phyloP scores from a whole-genome alignment of 805 yeast genomes.

The Kregervanrija fluxuum region DNA sequence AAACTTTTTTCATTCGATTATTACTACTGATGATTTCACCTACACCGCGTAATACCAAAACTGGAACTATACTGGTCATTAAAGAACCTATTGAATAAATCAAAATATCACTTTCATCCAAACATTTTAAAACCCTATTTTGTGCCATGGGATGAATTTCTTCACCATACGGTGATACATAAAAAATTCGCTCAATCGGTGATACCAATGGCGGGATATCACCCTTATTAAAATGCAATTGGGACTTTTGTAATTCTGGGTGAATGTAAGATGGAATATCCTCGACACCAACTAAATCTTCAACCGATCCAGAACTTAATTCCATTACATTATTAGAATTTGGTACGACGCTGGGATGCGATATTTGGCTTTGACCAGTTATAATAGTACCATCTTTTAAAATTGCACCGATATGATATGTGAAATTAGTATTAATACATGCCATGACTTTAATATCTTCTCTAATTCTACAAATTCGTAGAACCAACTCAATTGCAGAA shows the following conservation, averaged over 20 bases:
- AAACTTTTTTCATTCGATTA: constrained; percentile 37
- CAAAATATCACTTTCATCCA: constrained; percentile 46
- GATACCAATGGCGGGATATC: constrained; percentile 57
- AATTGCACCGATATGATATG: constrained; percentile 78
- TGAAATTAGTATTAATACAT: constrained; percentile 75
- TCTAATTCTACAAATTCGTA: constrained; percentile 57
- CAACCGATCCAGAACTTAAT: not conserved
- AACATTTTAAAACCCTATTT: constrained; percentile 45
- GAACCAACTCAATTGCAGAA: constrained; percentile 69
- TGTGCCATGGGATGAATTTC: constrained; percentile 76
- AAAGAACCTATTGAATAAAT: constrained; percentile 82
- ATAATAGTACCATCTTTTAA: constrained; percentile 63
- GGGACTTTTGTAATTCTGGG: constrained; percentile 70
- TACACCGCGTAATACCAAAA: constrained; percentile 63
- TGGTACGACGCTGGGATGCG: constrained; percentile 55
- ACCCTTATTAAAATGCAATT: constrained; percentile 62
- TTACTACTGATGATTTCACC: constrained; percentile 39
- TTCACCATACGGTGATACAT: constrained; percentile 82
- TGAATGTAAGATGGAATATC: constrained; percentile 67
- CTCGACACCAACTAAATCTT: constrained; percentile 15
- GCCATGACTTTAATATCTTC: constrained; percentile 56
- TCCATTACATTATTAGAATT: not conserved
- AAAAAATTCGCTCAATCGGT: constrained; percentile 66
- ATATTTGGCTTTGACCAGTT: constrained; percentile 89
- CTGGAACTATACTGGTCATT: constrained; percentile 82